Percentiles rank a stretch among this genome's conserved stretches.
phyloP scores from a whole-genome alignment of 331 rosid species.

The Erythrophleum ivorense region DNA sequence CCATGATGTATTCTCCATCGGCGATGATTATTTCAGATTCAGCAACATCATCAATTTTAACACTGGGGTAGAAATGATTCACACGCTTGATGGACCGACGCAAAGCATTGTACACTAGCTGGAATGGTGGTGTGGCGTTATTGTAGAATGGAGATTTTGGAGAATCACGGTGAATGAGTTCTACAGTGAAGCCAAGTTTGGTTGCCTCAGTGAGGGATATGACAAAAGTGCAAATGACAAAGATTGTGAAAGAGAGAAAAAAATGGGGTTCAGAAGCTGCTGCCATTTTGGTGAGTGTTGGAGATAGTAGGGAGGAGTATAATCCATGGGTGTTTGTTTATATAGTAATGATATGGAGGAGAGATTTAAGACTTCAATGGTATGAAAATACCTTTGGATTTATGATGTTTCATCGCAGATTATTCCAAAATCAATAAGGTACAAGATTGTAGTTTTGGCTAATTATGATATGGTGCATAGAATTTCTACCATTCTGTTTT shows the following conservation, averaged over 20 bases:
- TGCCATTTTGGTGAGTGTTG: not conserved
- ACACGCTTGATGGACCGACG: slow-evolving; percentile 43
- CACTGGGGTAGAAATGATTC: slow-evolving; percentile 16
- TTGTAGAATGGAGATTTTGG: slow-evolving; percentile 52
- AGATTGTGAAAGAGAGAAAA: not conserved
- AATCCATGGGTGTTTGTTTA: no score
- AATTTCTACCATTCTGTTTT: no score
- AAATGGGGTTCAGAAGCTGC: not conserved
- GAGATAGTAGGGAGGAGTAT: not conserved
- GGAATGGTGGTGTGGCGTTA: slow-evolving; percentile 30
- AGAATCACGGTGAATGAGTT: slow-evolving; percentile 62
- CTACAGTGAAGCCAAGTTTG: slow-evolving; percentile 47
- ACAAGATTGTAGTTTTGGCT: no score
- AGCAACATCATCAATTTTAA: not conserved
- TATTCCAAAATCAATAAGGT: no score
- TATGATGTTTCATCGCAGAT: no score
- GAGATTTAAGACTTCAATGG: no score
- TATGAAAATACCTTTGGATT: no score
- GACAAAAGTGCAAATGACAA: not conserved
- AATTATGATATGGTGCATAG: no score
- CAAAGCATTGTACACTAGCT: slow-evolving; percentile 33
- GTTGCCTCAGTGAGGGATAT: not conserved
- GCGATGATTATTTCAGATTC: not conserved
- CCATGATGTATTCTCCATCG: slow-evolving; percentile 50
- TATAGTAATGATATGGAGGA: no score